A percentile compares a stretch with the other conserved stretches of the same genome.
Evolutionary conservation across 352 stramenopile species (phyloP).

Genomic region (Phytophthora citricola): DNA sequence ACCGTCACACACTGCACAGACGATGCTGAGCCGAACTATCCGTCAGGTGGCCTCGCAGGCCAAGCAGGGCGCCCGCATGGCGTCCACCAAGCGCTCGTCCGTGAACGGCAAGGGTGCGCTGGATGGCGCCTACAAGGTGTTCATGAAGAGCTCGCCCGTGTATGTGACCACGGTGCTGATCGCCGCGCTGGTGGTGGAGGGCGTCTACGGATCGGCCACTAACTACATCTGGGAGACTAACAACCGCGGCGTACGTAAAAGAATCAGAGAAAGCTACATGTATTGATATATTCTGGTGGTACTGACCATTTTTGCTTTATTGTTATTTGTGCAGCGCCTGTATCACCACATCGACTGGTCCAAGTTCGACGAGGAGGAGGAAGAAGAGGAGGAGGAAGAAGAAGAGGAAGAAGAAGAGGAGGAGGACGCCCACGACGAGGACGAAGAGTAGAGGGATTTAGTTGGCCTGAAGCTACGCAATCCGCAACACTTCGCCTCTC

Average conservation of each 20-base stretch:
- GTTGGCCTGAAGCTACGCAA: conserved; percentile 18
- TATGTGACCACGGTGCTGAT: conserved; percentile 85
- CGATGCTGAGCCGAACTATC: conserved; percentile 68
- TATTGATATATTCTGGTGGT: conserved; percentile 45
- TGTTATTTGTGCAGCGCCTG: conserved; percentile 53
- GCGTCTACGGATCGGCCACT: conserved; percentile 76
- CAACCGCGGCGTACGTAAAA: conserved; percentile 80
- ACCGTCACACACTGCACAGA: background rate
- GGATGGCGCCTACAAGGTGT: conserved; percentile 69
- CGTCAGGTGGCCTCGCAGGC: conserved; percentile 48
- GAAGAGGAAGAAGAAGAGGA: conserved; percentile 42
- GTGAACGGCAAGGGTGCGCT: conserved; percentile 77
- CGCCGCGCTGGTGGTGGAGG: conserved; percentile 72
- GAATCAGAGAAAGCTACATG: background rate
- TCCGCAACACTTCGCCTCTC: conserved; percentile 7
- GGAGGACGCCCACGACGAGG: conserved; percentile 42
- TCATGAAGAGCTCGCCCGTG: conserved; percentile 86
- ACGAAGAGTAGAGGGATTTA: conserved; percentile 45
- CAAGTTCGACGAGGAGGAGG: conserved; percentile 87
- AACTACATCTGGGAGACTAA: conserved; percentile 81
- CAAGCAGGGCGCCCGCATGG: conserved; percentile 54
- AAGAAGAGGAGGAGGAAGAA: conserved; percentile 73
- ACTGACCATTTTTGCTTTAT: conserved; percentile 13
- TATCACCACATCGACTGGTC: conserved; percentile 91
- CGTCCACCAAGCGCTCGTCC: conserved; percentile 74